Evolutionary conservation across 345 rosid species (phyloP).

Genomic region (Viola odorata): DNA sequence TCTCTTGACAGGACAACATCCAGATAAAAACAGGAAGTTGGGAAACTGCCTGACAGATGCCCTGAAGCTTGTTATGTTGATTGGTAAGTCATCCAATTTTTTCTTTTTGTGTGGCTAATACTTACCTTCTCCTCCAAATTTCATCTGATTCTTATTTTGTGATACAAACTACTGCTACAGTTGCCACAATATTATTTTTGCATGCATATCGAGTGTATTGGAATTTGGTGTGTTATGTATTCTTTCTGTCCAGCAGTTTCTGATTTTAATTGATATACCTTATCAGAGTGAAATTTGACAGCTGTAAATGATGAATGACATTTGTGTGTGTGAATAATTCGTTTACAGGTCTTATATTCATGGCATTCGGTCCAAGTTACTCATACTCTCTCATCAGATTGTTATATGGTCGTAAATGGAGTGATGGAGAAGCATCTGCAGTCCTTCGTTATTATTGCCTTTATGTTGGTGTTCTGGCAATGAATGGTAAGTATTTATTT

Average conservation of each 20-base stretch:
- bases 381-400: slow-evolving; percentile 87
- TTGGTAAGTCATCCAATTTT: slow-evolving; percentile 37
- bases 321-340: not conserved
- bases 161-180: no score
- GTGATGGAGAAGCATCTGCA: slow-evolving; percentile 85
- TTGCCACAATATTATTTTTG: no score
- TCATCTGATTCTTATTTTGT: not conserved
- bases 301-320: not conserved
- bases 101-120: no score
- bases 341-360: slow-evolving; percentile 56
- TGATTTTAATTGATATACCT: not conserved
- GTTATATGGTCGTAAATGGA: slow-evolving; percentile 88
- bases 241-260: not conserved
- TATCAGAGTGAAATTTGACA: not conserved
- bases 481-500: slow-evolving; percentile 55
- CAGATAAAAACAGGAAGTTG: slow-evolving; percentile 48
- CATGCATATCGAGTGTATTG: no score
- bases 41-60: slow-evolving; percentile 66
- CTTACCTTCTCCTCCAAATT: slow-evolving; percentile 2
- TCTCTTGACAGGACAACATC: slow-evolving; percentile 42
- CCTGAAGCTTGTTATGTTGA: slow-evolving; percentile 74
- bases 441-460: slow-evolving; percentile 81
- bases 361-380: slow-evolving; percentile 97
- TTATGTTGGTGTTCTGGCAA: slow-evolving; percentile 70
- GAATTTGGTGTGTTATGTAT: not conserved